Base-by-base conservation (phyloP, 345 rosid species). In the Populus alba region DNA sequence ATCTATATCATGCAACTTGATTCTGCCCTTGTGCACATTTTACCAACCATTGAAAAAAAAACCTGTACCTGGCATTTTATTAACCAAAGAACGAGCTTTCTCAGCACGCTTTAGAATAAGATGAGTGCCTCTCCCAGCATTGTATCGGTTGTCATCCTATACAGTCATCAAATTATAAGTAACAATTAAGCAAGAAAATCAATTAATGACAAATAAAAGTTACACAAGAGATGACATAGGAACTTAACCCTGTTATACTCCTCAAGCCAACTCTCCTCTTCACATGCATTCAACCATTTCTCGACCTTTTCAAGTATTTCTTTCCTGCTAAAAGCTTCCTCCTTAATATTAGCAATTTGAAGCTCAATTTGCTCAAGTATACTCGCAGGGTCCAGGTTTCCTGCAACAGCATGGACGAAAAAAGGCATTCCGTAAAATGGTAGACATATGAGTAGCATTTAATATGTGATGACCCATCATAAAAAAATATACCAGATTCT, bases 261-360 rank as follows among this genome's bases (percentile, higher is more conserved):
- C 82, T 97, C 99, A 66, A 97, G 98, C 99, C 99, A 97, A 49
- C 92, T 86, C 80, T 97, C 99, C 81, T 97, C 98, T 43, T 97
- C 98, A 72, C 99, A 92, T 25, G 98, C 98, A 68, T 80, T 86
- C 84, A 90, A 78, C 99, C 99, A 97, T 85, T 92, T 97, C 87
- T 97, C 99, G 13, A 94, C 91, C 88, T 85, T 94, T 78, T 97
- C 99, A 43, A 97, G 98, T 73, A 97, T 83, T 68, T 97, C 99
- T 73, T 92, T 94, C 81, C 98, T 82, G 86, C 93, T 86, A 78
- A 94, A 85, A 72, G 98, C 95, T 87, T 94, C 97, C 87, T 91
- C 99, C 84, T 92, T 94, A 39, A 90, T 87, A 78, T 87, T 89
- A 53, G 90, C 93, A 66, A 97, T 92, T 80, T 91, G 97, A 78